Evolutionary conservation across 1,284 basidiomycete genomes (phyloP), one percentile per base, ranked within the genome.

Genomic region (Cutaneotrichosporon spelunceum): DNA sequence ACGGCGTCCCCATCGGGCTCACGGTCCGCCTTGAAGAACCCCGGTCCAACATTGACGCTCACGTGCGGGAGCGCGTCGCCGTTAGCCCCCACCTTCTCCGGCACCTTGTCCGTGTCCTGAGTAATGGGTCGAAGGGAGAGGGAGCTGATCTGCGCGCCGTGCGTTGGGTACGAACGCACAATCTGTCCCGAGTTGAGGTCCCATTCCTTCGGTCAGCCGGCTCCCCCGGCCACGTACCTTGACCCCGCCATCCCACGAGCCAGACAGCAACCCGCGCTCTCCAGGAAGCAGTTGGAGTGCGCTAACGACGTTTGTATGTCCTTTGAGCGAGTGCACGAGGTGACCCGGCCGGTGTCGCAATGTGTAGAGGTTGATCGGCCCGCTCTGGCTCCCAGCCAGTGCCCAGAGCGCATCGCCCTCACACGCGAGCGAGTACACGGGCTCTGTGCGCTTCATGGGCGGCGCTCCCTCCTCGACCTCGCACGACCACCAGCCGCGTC

Each of bases 181-280:
- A 83, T 81, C 68, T 91, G 85, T 1, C 96, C 96, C 0, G 89
- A 95, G 72, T 99, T 91, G 53, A 99, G 83, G 79, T 99, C 95
- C 95, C 96, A 99, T 86, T 96, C 90, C 91, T 97, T 73, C 19
- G 3, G 53, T 52, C 48, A 66, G 61, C 24, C 33, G 19, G 24
- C 11, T 39, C 23, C 19, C 34, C 19, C 33, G 6, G 19, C 24
- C 1, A 83, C 90, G 78, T 76, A 94, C 94, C 61, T 88, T 83
- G 4, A 93, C 88, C 64, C 90, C 87, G 4, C 91, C 89, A 74
- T 99, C 96, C 94, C 94, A 98, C 2, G 93, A 89, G 5, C 92
- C 94, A 71, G 91, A 94, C 68, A 94, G 87, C 65, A 94, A 85
- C 0, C 87, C 85, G 68, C 88, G 89, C 73, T 98, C 91, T 56